Base-by-base conservation (phyloP, 73 alveolate species). In the Paramecium biaurelia region DNA sequence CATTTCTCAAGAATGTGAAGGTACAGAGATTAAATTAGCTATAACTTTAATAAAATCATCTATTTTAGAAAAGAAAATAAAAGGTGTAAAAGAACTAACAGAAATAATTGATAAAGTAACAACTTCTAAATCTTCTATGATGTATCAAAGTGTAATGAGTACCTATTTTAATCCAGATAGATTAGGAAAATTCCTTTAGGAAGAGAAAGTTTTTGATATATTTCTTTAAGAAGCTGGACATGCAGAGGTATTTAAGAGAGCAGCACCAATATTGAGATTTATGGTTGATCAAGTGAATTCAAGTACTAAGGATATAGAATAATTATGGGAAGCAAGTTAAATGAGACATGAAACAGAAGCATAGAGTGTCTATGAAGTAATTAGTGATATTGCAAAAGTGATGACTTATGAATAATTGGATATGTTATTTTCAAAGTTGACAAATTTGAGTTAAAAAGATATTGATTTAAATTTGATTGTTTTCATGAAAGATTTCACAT, bases 271-370 rank as follows among this genome's bases (percentile, higher is more conserved):
- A 8, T 5, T 79, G 74, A 38, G 90, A 79, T 79, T 79, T 41
- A 21, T 79, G 56, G 42, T 63, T 20, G 90, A 79, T 9, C 24
- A 47, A 23, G 90, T 41, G 15, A 18, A 79, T 41, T 41, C 56
- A 42, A 38, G 43, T 15, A 38, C 12, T 2, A 47, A 45, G 6
- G 90, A 79, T 15, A 79, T 79, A 1, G 90, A 79, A 43, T 45
- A 79, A 79, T 10, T 79, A 43, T 79, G 90, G 90, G 42, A 30
- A 21, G 90, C 90, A 8, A 42, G 63, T 26, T 11, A 43, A 26
- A 43, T 12, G 14, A 42, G 90, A 79, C 90, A 79, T 79, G 90
- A 79, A 79, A 63, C 72, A 41, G 90, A 79, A 79, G 90, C 90
- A 5, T 5, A 79, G 74, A 43, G 76, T 34, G 56, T 79, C 7